Percentiles rank a stretch among this genome's conserved stretches.
phyloP scores from a whole-genome alignment of 495 filamentous ascomycete species.

The Neurospora sp. region DNA sequence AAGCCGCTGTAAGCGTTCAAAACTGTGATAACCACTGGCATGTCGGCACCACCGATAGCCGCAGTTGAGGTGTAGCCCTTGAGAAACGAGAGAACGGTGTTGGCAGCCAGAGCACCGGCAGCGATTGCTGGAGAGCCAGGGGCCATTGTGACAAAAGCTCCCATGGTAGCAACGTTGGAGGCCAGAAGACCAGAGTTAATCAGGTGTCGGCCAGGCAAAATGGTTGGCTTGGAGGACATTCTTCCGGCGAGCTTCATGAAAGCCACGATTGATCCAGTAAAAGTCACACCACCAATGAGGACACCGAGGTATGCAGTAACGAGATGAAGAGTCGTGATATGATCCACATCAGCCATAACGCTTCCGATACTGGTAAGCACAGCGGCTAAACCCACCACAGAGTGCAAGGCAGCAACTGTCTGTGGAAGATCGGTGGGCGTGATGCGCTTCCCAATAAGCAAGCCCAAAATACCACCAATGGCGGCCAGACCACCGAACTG shows the following conservation, averaged over 20 bases:
- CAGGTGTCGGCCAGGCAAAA: slow-evolving; percentile 57
- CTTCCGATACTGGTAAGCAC: slow-evolving; percentile 76
- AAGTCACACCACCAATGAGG: slow-evolving; percentile 71
- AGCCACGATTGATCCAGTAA: slow-evolving; percentile 73
- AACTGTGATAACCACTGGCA: slow-evolving; percentile 80
- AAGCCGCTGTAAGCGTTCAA: slow-evolving; percentile 81
- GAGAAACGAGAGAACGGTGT: slow-evolving; percentile 63
- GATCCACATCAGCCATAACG: slow-evolving; percentile 55
- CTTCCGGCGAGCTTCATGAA: slow-evolving; percentile 69
- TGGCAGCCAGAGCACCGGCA: slow-evolving; percentile 60
- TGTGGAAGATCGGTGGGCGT: slow-evolving; percentile 74
- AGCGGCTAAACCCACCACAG: slow-evolving; percentile 71
- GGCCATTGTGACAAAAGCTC: slow-evolving; percentile 65
- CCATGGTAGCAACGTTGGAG: slow-evolving; percentile 67
- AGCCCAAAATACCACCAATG: slow-evolving; percentile 49
- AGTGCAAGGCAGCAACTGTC: slow-evolving; percentile 72
- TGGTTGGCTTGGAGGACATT: slow-evolving; percentile 64
- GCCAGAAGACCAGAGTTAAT: slow-evolving; percentile 62
- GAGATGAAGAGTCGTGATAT: slow-evolving; percentile 63
- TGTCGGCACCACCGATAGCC: slow-evolving; percentile 77
- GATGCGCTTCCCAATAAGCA: slow-evolving; percentile 70
- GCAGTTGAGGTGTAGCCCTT: slow-evolving; percentile 77
- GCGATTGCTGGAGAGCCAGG: slow-evolving; percentile 64
- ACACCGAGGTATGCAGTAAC: slow-evolving; percentile 73
- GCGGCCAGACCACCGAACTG: slow-evolving; percentile 66